A percentile compares a stretch with the other conserved stretches of the same genome.
Evolutionary conservation across 345 rosid genomes (phyloP).

Genomic region (Sisymbrium altissimum): DNA sequence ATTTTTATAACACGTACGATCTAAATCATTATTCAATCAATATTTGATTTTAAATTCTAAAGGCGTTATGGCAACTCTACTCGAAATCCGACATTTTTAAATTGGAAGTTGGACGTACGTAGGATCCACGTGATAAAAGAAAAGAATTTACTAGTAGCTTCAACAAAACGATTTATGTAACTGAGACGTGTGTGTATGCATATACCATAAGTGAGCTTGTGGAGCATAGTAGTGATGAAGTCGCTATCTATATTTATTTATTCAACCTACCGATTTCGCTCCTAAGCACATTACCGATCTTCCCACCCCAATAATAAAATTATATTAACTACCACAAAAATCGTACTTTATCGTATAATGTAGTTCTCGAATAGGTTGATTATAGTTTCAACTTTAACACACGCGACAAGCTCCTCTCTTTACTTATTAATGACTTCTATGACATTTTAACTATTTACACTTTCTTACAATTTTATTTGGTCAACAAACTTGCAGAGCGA

Average conservation of each 20-base stretch:
- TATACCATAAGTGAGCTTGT: conserved; percentile 16
- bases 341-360: conserved; percentile 4
- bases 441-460: background rate
- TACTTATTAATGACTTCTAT: background rate
- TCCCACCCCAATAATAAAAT: background rate
- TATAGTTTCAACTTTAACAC: conserved; percentile 17
- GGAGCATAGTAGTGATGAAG: conserved; percentile 17
- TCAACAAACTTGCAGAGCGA: conserved; percentile 49
- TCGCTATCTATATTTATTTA: conserved; percentile 27
- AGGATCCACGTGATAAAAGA: conserved; percentile 32
- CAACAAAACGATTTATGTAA: conserved; percentile 8
- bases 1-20: background rate
- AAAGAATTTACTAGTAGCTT: conserved; percentile 6
- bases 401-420: conserved; percentile 1
- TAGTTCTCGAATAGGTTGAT: conserved; percentile 24
- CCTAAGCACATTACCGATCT: conserved; percentile 20
- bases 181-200: conserved; percentile 16
- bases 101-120: conserved; percentile 20
- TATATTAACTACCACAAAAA: background rate
- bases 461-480: background rate
- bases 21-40: too few relatives aligned
- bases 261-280: conserved; percentile 26
- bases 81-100: background rate
- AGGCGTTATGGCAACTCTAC: background rate
- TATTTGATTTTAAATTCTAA: too few relatives aligned